Conservation (phyloP, 140 eudicot genomes). For the Cichorium intybus region DNA sequence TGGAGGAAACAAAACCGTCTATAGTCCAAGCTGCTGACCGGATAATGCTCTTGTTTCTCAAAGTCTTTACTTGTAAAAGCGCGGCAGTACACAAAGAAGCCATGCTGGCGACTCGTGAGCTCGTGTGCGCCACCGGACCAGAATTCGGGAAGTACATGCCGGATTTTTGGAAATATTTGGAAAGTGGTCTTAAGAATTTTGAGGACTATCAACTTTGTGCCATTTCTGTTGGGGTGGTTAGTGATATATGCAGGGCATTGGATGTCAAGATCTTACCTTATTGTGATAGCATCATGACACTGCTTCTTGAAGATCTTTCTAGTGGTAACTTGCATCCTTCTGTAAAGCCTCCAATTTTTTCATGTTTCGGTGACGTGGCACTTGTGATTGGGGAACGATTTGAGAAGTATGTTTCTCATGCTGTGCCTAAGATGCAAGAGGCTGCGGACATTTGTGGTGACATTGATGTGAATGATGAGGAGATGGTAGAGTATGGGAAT, state of each 20-base stretch:
- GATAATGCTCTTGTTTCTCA: constrained; percentile 69
- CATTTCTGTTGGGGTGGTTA: too few relatives aligned
- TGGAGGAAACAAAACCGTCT: constrained; percentile 48
- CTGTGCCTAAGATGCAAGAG: constrained; percentile 76
- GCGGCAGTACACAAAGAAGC: constrained; percentile 91
- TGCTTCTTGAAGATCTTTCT: constrained; percentile 68
- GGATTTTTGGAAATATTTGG: constrained; percentile 67
- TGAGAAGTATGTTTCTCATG: constrained; percentile 62
- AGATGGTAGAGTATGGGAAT: too few relatives aligned
- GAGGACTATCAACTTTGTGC: constrained; percentile 84
- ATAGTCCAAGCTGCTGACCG: constrained; percentile 65
- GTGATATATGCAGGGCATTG: too few relatives aligned
- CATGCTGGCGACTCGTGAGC: constrained; percentile 89
- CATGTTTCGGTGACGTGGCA: constrained; percentile 91
- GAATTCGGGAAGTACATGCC: constrained; percentile 73
- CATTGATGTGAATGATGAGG: constrained; percentile 58
- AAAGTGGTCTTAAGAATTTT: constrained; percentile 81
- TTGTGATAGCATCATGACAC: constrained; percentile 82
- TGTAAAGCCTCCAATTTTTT: too few relatives aligned
- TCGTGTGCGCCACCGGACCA: constrained; percentile 84
- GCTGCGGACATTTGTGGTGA: constrained; percentile 78
- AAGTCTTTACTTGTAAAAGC: constrained; percentile 74
- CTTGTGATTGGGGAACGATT: constrained; percentile 83
- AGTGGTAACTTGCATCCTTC: constrained; percentile 71
- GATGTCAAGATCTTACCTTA: constrained; percentile 70